phyloP scores from a whole-genome alignment of 352 stramenopile genomes.

The Globisporangium splendens region DNA sequence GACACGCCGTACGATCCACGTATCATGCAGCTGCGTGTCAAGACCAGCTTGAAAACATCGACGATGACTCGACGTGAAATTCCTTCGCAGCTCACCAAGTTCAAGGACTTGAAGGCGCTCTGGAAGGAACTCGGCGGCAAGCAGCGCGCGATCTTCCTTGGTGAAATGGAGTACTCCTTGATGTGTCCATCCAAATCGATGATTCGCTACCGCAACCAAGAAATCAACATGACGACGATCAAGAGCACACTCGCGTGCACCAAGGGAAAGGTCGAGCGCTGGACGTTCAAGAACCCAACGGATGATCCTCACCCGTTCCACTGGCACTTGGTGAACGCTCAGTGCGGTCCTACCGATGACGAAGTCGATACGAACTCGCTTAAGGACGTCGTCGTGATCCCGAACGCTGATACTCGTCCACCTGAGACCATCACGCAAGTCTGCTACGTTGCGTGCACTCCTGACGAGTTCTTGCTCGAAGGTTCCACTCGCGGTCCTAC shows the following conservation, averaged over 20 bases:
- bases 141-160: slow-evolving; percentile 45
- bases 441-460: slow-evolving; percentile 77
- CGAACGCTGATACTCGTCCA: slow-evolving; percentile 41
- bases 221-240: slow-evolving; percentile 52
- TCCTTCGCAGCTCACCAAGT: slow-evolving; percentile 30
- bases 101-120: slow-evolving; percentile 52
- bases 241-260: slow-evolving; percentile 52
- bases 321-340: slow-evolving; percentile 72
- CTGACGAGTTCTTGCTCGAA: slow-evolving; percentile 60
- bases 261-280: slow-evolving; percentile 72
- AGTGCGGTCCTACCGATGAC: slow-evolving; percentile 66
- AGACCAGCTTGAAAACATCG: slow-evolving; percentile 29
- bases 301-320: slow-evolving; percentile 76
- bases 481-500: slow-evolving; percentile 38
- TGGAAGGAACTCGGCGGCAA: slow-evolving; percentile 48
- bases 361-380: slow-evolving; percentile 58
- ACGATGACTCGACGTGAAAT: slow-evolving; percentile 32
- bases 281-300: slow-evolving; percentile 76
- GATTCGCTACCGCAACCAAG: slow-evolving; percentile 44
- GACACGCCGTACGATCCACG: slow-evolving; percentile 47
- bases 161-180: slow-evolving; percentile 46
- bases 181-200: slow-evolving; percentile 38
- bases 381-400: slow-evolving; percentile 73
- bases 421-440: slow-evolving; percentile 49
- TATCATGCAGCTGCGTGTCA: slow-evolving; percentile 47